Evolutionary conservation across 768 basidiomycete genomes (phyloP).

Genomic region (Serpula lacrymans): DNA sequence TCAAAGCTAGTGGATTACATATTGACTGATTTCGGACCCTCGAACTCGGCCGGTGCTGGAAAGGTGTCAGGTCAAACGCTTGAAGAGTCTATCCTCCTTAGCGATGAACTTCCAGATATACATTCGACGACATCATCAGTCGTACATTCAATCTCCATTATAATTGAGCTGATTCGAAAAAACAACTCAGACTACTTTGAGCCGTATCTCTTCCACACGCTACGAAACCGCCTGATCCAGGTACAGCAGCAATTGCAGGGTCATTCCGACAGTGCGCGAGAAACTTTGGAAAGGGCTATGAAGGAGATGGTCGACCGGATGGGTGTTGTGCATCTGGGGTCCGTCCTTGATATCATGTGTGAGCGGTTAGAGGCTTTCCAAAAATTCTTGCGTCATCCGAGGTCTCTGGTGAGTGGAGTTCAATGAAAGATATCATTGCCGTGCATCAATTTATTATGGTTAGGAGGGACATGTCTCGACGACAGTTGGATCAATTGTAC

Average conservation of each 20-base stretch:
- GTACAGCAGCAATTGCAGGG: conserved; percentile 70
- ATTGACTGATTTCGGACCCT: conserved; percentile 55
- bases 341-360: conserved; percentile 72
- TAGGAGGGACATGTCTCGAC: conserved; percentile 69
- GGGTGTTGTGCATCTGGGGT: conserved; percentile 89
- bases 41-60: conserved; percentile 6
- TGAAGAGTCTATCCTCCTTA: conserved; percentile 9
- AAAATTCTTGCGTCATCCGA: conserved; percentile 62
- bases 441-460: conserved; percentile 1
- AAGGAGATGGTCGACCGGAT: conserved; percentile 78
- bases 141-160: conserved; percentile 79
- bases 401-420: conserved; percentile 62
- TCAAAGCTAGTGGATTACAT: conserved; percentile 71
- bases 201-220: conserved; percentile 92
- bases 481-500: conserved; percentile 68
- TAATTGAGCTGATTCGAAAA: conserved; percentile 93
- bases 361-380: conserved; percentile 68
- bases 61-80: background rate
- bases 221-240: conserved; percentile 86
- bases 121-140: conserved; percentile 74
- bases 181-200: conserved; percentile 99
- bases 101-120: conserved; percentile 30
- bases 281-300: conserved; percentile 68
- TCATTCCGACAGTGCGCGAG: conserved; percentile 55
- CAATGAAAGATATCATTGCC: conserved; percentile 4